Evolutionary conservation across 768 basidiomycete species (phyloP).

Genomic region (Leucocoprinus birnbaumii): DNA sequence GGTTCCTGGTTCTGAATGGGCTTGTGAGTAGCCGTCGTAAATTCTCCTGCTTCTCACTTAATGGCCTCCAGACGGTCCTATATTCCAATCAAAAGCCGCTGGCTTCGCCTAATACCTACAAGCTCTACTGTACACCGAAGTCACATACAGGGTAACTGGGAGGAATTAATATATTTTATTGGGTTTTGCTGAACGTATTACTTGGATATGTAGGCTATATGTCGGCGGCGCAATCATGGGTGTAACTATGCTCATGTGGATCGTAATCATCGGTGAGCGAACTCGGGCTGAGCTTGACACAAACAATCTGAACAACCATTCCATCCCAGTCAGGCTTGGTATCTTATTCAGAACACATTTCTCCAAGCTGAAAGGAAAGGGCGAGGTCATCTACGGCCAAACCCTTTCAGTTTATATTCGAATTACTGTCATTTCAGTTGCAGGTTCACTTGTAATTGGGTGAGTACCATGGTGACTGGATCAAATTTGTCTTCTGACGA

Average conservation of each 20-base stretch:
- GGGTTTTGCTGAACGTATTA: neutral
- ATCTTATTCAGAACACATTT: neutral
- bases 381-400: neutral
- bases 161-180: neutral
- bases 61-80: neutral
- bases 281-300: too few species aligned
- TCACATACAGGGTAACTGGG: constrained; percentile 5
- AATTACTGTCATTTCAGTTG: neutral
- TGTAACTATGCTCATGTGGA: constrained; percentile 3
- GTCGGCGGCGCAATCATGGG: constrained; percentile 7
- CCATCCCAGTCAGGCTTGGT: neutral
- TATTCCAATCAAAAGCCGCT: neutral
- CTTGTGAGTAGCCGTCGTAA: neutral
- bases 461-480: too few species aligned
- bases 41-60: neutral
- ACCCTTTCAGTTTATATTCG: constrained; percentile 4
- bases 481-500: too few species aligned
- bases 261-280: constrained; percentile 5
- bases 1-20: constrained; percentile 2
- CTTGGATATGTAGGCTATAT: neutral
- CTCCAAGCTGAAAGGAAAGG: neutral
- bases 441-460: neutral
- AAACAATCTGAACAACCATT: neutral
- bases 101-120: neutral
- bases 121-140: constrained; percentile 6